A percentile compares a stretch with the other conserved stretches of the same genome.
Evolutionary conservation across 495 filamentous ascomycete species (phyloP).

Genomic region (Neurospora sp.): DNA sequence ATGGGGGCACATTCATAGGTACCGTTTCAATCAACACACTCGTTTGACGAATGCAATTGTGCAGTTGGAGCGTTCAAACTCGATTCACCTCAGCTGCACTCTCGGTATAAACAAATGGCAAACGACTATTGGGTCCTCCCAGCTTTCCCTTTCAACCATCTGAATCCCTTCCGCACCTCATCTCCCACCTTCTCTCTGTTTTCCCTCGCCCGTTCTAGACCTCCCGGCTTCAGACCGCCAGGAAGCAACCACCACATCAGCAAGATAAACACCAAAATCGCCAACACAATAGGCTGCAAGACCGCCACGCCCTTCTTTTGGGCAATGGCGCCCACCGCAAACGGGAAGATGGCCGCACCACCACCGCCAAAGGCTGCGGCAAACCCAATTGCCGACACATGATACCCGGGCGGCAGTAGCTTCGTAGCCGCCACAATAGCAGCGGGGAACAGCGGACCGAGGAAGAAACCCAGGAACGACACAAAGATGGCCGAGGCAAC

Average conservation of each 20-base stretch:
- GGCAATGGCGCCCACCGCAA: constrained; percentile 75
- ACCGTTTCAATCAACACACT: background rate
- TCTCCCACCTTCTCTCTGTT: constrained; percentile 19
- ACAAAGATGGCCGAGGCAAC: constrained; percentile 65
- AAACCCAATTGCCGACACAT: constrained; percentile 76
- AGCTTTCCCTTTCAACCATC: constrained; percentile 9
- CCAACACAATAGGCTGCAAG: constrained; percentile 66
- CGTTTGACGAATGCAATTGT: background rate
- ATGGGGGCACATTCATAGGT: background rate
- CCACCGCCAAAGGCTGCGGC: constrained; percentile 70
- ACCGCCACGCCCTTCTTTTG: constrained; percentile 70
- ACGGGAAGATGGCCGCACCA: constrained; percentile 73
- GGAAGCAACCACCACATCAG: constrained; percentile 39
- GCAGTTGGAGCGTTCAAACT: background rate
- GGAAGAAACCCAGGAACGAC: constrained; percentile 62
- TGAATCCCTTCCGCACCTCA: constrained; percentile 2
- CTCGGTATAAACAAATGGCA: background rate
- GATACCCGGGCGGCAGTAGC: constrained; percentile 63
- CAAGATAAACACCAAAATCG: constrained; percentile 49
- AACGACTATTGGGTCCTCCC: background rate
- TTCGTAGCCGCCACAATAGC: constrained; percentile 73
- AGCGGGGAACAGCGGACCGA: constrained; percentile 74
- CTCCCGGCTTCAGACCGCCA: constrained; percentile 19
- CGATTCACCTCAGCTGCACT: background rate
- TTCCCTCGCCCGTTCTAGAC: constrained; percentile 24